Conservation (phyloP, 2,329 filamentous ascomycete genomes). For the Didymellaceae sp. region DNA sequence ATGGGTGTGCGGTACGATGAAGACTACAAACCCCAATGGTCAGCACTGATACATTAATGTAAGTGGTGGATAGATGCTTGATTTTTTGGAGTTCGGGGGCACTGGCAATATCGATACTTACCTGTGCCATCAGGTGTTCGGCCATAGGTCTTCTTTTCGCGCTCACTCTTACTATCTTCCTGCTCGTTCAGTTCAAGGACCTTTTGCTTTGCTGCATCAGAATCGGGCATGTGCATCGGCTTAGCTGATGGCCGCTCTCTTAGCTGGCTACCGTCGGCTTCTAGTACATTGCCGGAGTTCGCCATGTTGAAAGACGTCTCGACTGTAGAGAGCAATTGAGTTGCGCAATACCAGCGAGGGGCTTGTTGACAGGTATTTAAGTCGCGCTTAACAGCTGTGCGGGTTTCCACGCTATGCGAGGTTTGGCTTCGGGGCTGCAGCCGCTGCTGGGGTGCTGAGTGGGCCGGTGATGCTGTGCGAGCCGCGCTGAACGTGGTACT, state of each 20-base stretch:
- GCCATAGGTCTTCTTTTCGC: slow-evolving; percentile 81
- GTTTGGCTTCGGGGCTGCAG: slow-evolving; percentile 26
- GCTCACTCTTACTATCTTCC: slow-evolving; percentile 55
- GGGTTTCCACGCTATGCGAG: slow-evolving; percentile 38
- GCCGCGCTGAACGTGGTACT: slow-evolving; percentile 9
- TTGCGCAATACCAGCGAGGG: slow-evolving; percentile 23
- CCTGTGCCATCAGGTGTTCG: slow-evolving; percentile 89
- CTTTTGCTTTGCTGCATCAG: slow-evolving; percentile 52
- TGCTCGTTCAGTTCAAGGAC: slow-evolving; percentile 59
- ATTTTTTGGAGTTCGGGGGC: not conserved
- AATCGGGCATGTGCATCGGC: slow-evolving; percentile 37
- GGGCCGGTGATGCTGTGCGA: slow-evolving; percentile 18
- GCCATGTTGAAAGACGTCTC: slow-evolving; percentile 32
- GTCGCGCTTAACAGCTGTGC: slow-evolving; percentile 28
- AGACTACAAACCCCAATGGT: slow-evolving; percentile 66
- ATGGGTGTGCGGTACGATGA: slow-evolving; percentile 93
- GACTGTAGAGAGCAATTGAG: slow-evolving; percentile 26
- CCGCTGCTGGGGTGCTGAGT: slow-evolving; percentile 29
- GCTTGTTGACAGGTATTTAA: slow-evolving; percentile 28
- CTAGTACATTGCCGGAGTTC: slow-evolving; percentile 24
- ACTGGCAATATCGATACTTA: slow-evolving; percentile 57
- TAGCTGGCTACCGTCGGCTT: slow-evolving; percentile 39
- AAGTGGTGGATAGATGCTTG: slow-evolving; percentile 2
- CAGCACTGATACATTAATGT: slow-evolving; percentile 21
- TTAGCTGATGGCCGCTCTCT: slow-evolving; percentile 40